Evolutionary conservation across 2,329 filamentous ascomycete genomes (phyloP), one percentile per base, ranked within the genome.

Genomic region (Calonectria montana): DNA sequence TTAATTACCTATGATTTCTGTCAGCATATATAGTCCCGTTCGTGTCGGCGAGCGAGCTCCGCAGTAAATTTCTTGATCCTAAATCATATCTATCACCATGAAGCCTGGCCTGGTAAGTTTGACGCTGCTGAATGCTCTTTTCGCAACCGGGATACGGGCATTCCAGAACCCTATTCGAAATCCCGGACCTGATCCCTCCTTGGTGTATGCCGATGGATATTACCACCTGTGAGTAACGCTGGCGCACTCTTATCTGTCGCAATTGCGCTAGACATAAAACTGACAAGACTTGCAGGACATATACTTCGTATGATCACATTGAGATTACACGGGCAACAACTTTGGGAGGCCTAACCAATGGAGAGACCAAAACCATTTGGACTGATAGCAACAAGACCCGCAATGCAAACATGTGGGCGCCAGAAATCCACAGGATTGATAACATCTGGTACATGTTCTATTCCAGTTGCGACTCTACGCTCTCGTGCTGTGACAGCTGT

Each of bases 341-440:
- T 41, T 25, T 59, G 21, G 53, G 53, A 18, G 53, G 53, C 16
- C 23, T 59, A 15, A 6, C 25, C 53, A 59, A 39, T 25, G 53
- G 53, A 23, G 53, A 59, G 4, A 59, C 53, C n/a, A 59, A 59
- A 18, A 39, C 53, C 15, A 59, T 59, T 23, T 59, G 53, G 53
- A 59, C 53, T 16, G 53, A 59, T 10, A 37, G 10, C 13, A 59
- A 59, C 35, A 59, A 23, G 29, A 59, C 53, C 8, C 53, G 53
- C 21, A 59, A 59, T 27, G 53, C 53, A 18, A 59, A 59, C 35
- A 59, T 59, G 53, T 59, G 53, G 53, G 53, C 53, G 12, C 53
- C 53, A n/a, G 53, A 59, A 25, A 59, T 59, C 10, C 53, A 59
- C n/a, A 25, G 3, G 2, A 59, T 59, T 18, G 53, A 59, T 23